A percentile compares a stretch with the other conserved stretches of the same genome.
Evolutionary conservation across 2,329 filamentous ascomycete genomes (phyloP).

Genomic region (Ophiostoma quercus): DNA sequence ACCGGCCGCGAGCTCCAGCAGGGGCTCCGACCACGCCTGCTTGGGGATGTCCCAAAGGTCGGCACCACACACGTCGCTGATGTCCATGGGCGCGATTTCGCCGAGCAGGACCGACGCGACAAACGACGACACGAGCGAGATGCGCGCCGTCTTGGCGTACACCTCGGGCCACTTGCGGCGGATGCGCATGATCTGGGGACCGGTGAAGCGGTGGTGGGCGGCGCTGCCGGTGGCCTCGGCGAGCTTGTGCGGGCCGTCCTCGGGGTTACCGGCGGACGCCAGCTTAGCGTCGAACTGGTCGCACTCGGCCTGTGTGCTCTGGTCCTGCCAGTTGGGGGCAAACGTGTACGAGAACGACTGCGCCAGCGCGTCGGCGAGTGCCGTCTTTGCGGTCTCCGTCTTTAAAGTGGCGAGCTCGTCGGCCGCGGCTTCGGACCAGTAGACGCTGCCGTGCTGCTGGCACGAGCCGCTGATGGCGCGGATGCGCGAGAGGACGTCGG

Average conservation of each 20-base stretch:
- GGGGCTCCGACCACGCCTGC: conserved; percentile 65
- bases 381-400: conserved; percentile 40
- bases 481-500: conserved; percentile 56
- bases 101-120: conserved; percentile 87
- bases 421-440: conserved; percentile 73
- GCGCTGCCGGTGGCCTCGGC: conserved; percentile 82
- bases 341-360: conserved; percentile 74
- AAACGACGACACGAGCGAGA: conserved; percentile 93
- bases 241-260: conserved; percentile 58
- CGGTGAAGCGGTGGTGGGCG: conserved; percentile 95
- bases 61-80: conserved; percentile 92
- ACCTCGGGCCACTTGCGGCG: conserved; percentile 72
- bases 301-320: conserved; percentile 87
- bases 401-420: conserved; percentile 53
- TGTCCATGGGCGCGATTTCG: conserved; percentile 79
- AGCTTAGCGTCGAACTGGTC: conserved; percentile 76
- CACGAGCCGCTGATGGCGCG: conserved; percentile 84
- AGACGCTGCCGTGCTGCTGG: conserved; percentile 97
- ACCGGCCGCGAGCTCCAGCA: conserved; percentile 71
- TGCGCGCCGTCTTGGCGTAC: conserved; percentile 73
- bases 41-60: conserved; percentile 87
- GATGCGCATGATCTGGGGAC: conserved; percentile 91
- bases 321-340: conserved; percentile 97
- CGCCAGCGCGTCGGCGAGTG: conserved; percentile 67
- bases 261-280: not conserved